Base-by-base conservation (phyloP, 2,329 filamentous ascomycete genomes). In the Cladobotryum protrusum region DNA sequence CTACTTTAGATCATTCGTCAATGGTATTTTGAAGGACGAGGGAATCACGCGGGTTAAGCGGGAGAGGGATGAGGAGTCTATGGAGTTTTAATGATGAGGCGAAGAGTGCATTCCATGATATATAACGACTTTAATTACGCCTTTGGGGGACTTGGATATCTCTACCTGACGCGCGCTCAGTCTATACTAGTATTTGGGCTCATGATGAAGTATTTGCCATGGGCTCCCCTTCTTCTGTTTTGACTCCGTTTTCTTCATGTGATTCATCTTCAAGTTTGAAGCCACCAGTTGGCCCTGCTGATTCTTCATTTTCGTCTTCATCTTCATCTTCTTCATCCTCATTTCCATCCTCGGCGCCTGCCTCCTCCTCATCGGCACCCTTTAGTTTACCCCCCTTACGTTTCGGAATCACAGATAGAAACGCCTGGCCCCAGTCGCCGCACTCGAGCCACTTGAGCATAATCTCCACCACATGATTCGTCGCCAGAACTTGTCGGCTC, bases 381-480 rank as follows among this genome's bases (percentile, higher is more conserved):
- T 75, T 88, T 58, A 95, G 63, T 48, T 76, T 79, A 0, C 86
- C 89, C 1, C 89, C 89, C 67, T 99, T 99, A 54, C 93, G 76
- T 69, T 89, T 90, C 0, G 93, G 93, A 58, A 99, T 91, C 3
- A 95, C 89, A 45, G 81, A 77, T 69, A 91, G 71, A 65, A 99
- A 99, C 0, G 93, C 91, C 62, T 87, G 76, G 1, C 86, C 91
- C 93, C 93, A 99, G 65, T 97, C 87, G 2, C 87, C 88, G 44
- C 81, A 82, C 67, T 96, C 89, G 48, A 99, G 69, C 90, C 91
- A 99, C 57, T 83, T 84, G 42, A 96, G 72, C 89, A 99, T 96
- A 55, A 99, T 97, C 69, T 97, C 92, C 43, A 93, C 81, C 1
- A 99, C 93, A 63, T 99, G 93, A 63, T 97, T 99, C 7, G 92